Conservation (phyloP, 441 rosid species). For the Theobroma grandiflorum region DNA sequence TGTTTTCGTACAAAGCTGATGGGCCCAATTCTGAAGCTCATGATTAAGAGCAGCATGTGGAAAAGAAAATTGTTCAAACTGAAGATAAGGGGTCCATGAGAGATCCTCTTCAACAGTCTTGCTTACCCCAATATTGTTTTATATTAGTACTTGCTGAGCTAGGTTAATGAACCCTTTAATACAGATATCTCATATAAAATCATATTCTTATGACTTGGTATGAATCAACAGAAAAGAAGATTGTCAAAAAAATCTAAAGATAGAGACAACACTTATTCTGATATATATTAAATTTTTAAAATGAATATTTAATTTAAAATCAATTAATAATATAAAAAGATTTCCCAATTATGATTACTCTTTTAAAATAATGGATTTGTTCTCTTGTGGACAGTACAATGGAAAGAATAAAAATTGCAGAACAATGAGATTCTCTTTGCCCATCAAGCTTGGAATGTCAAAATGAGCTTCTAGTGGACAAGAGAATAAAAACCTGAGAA, state of each 20-base stretch:
- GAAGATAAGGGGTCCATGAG: constrained; percentile 12
- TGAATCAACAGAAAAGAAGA: too few relatives aligned
- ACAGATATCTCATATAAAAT: too few relatives aligned
- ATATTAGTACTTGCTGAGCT: neutral
- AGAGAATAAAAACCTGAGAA: constrained; percentile 32
- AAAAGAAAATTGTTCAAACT: constrained; percentile 1
- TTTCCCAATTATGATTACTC: constrained; percentile 3
- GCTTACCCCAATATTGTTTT: neutral
- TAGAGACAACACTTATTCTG: too few relatives aligned
- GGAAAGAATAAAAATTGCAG: constrained; percentile 37
- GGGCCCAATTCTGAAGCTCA: constrained; percentile 14
- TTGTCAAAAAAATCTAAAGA: too few relatives aligned
- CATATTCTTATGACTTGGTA: too few relatives aligned
- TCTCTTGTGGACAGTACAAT: constrained; percentile 17
- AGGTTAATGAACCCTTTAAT: neutral
- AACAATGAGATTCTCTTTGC: constrained; percentile 32
- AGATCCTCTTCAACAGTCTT: neutral
- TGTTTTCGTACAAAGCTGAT: neutral
- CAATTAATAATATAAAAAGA: too few relatives aligned
- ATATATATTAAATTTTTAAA: too few relatives aligned
- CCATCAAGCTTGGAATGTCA: constrained; percentile 43
- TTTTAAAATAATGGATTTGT: neutral
- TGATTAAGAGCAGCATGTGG: constrained; percentile 23
- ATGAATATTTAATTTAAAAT: too few relatives aligned
- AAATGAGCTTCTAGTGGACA: constrained; percentile 35